phyloP scores from a whole-genome alignment of 345 rosid species.

The Cochlearia excelsa region DNA sequence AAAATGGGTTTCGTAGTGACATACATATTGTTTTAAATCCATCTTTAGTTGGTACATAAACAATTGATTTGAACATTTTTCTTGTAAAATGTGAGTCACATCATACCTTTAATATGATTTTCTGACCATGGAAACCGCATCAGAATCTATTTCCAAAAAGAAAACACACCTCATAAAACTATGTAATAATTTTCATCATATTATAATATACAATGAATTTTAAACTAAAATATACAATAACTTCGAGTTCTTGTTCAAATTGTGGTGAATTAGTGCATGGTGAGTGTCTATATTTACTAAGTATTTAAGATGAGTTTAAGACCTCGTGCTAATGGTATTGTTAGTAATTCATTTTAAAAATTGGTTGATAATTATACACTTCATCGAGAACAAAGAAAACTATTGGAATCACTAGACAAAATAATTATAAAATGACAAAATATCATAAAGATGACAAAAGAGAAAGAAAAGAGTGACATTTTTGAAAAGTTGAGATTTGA shows the following conservation, averaged over 20 bases:
- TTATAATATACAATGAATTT: no score
- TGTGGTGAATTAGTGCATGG: background rate
- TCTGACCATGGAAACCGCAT: slow-evolving; percentile 1
- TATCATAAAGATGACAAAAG: slow-evolving; percentile 10
- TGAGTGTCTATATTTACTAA: background rate
- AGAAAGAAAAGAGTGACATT: slow-evolving; percentile 2
- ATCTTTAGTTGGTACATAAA: slow-evolving; percentile 25
- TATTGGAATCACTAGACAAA: slow-evolving; percentile 18
- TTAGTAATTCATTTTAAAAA: slow-evolving; percentile 1
- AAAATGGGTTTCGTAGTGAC: slow-evolving; percentile 17
- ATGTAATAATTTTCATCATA: background rate
- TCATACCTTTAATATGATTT: background rate
- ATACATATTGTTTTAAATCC: slow-evolving; percentile 19
- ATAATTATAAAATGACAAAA: slow-evolving; percentile 25
- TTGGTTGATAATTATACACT: slow-evolving; percentile 6
- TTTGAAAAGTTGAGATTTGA: slow-evolving; percentile 35
- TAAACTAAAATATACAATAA: background rate
- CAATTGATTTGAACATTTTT: slow-evolving; percentile 4
- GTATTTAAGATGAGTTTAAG: slow-evolving; percentile 4
- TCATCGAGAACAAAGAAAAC: slow-evolving; percentile 12
- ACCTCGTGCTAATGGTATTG: slow-evolving; percentile 1
- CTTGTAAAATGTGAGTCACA: slow-evolving; percentile 18
- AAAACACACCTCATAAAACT: slow-evolving; percentile 4
- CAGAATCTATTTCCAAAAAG: background rate
- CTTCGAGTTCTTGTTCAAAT: slow-evolving; percentile 1